A percentile compares a stretch with the other conserved stretches of the same genome.
These are phyloP conservation scores for Sarocladiaceae sp. DNA, from an alignment of 2,329 filamentous ascomycete species.

Conservation along the genomic window DNA sequence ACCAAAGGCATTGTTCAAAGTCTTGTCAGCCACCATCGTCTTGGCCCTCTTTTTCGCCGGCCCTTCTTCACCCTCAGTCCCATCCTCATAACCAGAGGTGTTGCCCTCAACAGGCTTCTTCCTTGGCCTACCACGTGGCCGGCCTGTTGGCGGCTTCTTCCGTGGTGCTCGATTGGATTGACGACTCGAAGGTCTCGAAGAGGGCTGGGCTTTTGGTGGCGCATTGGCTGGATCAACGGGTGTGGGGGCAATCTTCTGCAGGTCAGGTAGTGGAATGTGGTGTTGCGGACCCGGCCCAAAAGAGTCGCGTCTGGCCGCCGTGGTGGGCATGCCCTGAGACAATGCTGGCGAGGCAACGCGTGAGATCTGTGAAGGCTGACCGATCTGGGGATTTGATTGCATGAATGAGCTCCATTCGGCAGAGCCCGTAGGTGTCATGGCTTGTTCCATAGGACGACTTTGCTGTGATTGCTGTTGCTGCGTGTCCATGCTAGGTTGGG, in stretches of 20 bases:
- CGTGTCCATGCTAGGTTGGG: conserved; percentile 19
- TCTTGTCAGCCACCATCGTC: conserved; percentile 67
- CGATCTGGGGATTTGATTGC: conserved; percentile 61
- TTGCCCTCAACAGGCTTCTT: conserved; percentile 58
- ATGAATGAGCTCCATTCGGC: conserved; percentile 77
- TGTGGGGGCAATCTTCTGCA: conserved; percentile 30
- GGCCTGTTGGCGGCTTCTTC: conserved; percentile 44
- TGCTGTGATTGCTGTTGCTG: conserved; percentile 15
- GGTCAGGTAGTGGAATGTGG: conserved; percentile 20
- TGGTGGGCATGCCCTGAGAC: conserved; percentile 24
- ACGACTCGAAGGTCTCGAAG: conserved; percentile 57
- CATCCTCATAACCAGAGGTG: conserved; percentile 70
- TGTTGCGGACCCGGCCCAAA: conserved; percentile 19
- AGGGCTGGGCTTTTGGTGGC: conserved; percentile 20
- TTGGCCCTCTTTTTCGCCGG: conserved; percentile 69
- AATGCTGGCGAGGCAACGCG: conserved; percentile 33
- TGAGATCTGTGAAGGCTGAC: conserved; percentile 28
- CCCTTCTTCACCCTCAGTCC: conserved; percentile 55
- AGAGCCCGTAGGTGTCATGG: conserved; percentile 53
- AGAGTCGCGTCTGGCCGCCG: conserved; percentile 20
- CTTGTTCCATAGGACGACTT: conserved; percentile 25
- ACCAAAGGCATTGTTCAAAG: conserved; percentile 68
- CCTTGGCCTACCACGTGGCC: conserved; percentile 51
- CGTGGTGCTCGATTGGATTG: conserved; percentile 42
- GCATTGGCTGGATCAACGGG: conserved; percentile 19